Base-by-base conservation (phyloP, 306 rosid genomes). In the Cucurbita ficifolia region DNA sequence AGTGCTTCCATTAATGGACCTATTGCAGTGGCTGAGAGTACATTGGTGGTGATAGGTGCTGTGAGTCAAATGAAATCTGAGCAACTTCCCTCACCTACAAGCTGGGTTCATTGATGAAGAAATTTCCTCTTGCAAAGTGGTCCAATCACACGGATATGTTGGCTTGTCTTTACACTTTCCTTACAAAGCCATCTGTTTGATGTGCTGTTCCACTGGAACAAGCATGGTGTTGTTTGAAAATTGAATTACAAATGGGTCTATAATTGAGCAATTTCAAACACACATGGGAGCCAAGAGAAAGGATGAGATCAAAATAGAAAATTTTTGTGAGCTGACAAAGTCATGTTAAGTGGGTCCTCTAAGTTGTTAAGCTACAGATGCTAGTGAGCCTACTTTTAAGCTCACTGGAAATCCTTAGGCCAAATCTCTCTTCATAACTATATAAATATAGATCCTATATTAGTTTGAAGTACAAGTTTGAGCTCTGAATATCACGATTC, bases 101-200 rank as follows among this genome's bases (percentile, higher is more conserved):
- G 35, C 54, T 65, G 57, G 56, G 54, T 43, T 38, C 72, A 45
- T 10, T 43, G 72, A 11, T 68, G 73, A 45, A 24, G 73, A 56
- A 48, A 48, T 69, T 69, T 69, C 43, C 42, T 24, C 40, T 7
- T 46, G 73, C 57, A 7, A 46, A 22, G 57, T 46, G 53, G 56
- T 69, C 73, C 57, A 13, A 69, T 48, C 73, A 69, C 73, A 48
- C 5, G 57, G 21, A 24, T 45, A 69, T 69, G 73, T 69, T 14
- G 57, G 42, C 38, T 45, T 45, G 43, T 7, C 45, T 16, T 46
- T 48, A 48, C 13, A 29, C 33, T 29, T 29, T 29, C 3, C 33
- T 29, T 29, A 29, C 33, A 29, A 24, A 18, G 39, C 73, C 18
- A 42, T 67, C 73, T 67, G 40, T 67, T 69, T 14, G 42, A 69